Base-by-base conservation (phyloP, 164 flowering plant species). In the Sextonia rubra region DNA sequence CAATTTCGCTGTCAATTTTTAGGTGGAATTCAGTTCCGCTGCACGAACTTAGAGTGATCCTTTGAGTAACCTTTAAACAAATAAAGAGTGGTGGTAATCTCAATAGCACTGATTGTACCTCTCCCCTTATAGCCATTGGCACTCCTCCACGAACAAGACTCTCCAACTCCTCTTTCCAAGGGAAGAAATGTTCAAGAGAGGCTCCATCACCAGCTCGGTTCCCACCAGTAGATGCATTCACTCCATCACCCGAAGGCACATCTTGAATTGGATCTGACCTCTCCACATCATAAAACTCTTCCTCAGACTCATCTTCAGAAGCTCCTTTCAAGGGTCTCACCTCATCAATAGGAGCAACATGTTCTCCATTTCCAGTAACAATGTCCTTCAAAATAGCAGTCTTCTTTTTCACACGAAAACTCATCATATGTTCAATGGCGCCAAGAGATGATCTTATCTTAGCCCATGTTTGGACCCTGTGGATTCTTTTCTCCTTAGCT, bases 51-150 rank as follows among this genome's bases (percentile, higher is more conserved):
- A 8, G 2, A 37, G 44, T 37, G 44, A 9, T 37, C 7, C 58
- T 5, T 52, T 14, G n/a, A 15, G n/a, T 18, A 52, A 52, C n/a
- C 14, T 52, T 17, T 52, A 52, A 52, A 52, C 20, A 52, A 14
- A 20, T 52, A 52, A 52, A 52, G 20, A 52, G n/a, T 0, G 11
- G 11, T 37, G 44, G 11, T 37, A 5, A 37, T 37, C 6, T 37
- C 8, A 49, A 9, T 22, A 70, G 47, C 32, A 55, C 17, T 58
- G 17, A 37, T 14, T 60, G n/a, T 79, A 94, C 98, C 98, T 94
- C 98, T 78, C 98, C 98, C 80, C 98, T 88, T 2, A 94, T 85
- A 72, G 94, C 93, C 97, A 92, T 94, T 58, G 98, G 98, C 12
- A 91, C 92, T 64, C 98, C 98, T 22, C 98, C 98, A 66, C 84